Evolutionary conservation across 2,329 filamentous ascomycete genomes (phyloP), one percentile per base, ranked within the genome.

Genomic region (Alternaria longipes): DNA sequence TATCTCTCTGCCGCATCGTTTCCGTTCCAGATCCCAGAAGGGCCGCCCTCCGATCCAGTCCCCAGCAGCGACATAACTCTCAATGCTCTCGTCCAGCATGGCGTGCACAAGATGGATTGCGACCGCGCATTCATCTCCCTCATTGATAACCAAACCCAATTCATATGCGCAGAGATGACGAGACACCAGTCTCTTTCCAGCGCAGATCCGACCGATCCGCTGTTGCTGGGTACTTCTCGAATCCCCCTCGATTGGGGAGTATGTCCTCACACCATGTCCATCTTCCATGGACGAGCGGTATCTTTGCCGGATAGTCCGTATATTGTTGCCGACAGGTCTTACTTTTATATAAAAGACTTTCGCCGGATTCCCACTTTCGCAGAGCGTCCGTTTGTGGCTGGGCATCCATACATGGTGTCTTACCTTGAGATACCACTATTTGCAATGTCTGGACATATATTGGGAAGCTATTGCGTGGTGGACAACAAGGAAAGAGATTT

Each of bases 131-230:
- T 64, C 55, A 56, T 64, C 47, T 64, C 62, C 34, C 46, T 64
- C 30, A 59, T 64, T n/a, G 62, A 64, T 32, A 58, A 61, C 41
- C 50, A 41, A 24, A 58, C 26, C 36, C 62, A 64, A 24, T 64
- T 57, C 45, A 56, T 64, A 51, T 64, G 62, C 40, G 62, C 62
- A 32, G 62, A 64, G 54, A 64, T 64, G 62, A 61, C 62, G 20
- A 54, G 45, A 26, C n/a, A 54, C 11, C 62, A 61, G 26, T 42
- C 62, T 16, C 57, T 64, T 24, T 41, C 38, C 14, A 34, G 44
- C 16, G 40, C 49, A 28, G 54, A 55, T 26, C 58, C 54, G 20
- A 34, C 34, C 34, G 40, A 56, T 5, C 58, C 58, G 47, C 42
- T 64, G 12, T 22, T 64, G 9, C 28, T 64, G 12, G 58, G 58